phyloP scores from a whole-genome alignment of 495 filamentous ascomycete genomes.

The Podospora pseudocomata region DNA sequence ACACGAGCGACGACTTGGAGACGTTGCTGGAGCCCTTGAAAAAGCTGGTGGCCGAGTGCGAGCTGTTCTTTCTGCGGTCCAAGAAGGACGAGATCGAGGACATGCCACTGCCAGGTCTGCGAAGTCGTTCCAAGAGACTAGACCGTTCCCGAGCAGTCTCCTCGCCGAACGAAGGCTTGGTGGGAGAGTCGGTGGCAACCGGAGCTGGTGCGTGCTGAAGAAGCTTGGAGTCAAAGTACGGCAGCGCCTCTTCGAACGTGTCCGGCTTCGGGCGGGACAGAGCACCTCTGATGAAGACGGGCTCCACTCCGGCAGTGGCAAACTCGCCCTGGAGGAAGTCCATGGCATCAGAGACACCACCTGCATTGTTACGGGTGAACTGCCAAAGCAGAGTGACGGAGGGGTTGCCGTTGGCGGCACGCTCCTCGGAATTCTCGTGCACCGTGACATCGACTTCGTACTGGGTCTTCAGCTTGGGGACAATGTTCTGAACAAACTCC shows the following conservation, averaged over 20 bases:
- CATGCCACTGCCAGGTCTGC: constrained; percentile 81
- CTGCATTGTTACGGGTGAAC: constrained; percentile 96
- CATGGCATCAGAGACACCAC: constrained; percentile 90
- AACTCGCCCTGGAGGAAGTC: constrained; percentile 86
- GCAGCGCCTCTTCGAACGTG: constrained; percentile 93
- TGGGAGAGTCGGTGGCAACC: constrained; percentile 79
- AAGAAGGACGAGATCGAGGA: constrained; percentile 89
- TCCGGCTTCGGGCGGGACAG: constrained; percentile 96
- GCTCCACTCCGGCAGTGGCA: constrained; percentile 77
- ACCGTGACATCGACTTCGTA: constrained; percentile 84
- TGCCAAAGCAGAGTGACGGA: constrained; percentile 54
- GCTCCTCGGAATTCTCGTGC: constrained; percentile 52
- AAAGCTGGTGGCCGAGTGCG: constrained; percentile 69
- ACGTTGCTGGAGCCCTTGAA: constrained; percentile 94
- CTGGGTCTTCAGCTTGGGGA: constrained; percentile 79
- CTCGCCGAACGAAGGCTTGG: constrained; percentile 69
- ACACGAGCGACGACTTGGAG: constrained; percentile 88
- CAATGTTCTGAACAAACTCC: constrained; percentile 72
- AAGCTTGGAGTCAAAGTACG: constrained; percentile 94
- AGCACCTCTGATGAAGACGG: constrained; percentile 81
- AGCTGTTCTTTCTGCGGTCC: constrained; percentile 88
- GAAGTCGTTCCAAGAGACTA: constrained; percentile 76
- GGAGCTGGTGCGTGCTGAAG: constrained; percentile 83
- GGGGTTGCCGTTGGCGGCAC: constrained; percentile 50
- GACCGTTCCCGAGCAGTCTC: constrained; percentile 70